These are phyloP conservation scores for Phytopythium oedochilum DNA, from an alignment of 352 stramenopile genomes.

Conservation along the genomic window DNA sequence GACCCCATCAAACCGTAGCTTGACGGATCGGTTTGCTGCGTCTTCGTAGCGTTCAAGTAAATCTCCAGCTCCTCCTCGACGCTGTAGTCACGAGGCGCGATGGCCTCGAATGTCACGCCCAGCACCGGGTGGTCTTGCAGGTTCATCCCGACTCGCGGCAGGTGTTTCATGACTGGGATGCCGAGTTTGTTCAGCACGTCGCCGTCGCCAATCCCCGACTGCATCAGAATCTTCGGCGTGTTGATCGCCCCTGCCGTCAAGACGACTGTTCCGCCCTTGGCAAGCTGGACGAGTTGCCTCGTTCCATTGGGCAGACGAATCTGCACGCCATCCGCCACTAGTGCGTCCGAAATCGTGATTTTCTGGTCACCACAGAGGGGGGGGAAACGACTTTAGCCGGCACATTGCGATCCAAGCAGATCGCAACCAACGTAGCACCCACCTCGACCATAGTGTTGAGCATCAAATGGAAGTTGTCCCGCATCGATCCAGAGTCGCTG, in stretches of 20 bases:
- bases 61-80: conserved; percentile 31
- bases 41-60: conserved; percentile 41
- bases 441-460: conserved; percentile 65
- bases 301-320: conserved; percentile 29
- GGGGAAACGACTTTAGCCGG: not conserved
- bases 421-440: conserved; percentile 3
- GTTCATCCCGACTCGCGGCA: conserved; percentile 82
- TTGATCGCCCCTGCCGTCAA: conserved; percentile 83
- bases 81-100: not conserved
- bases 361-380: conserved; percentile 18
- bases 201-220: conserved; percentile 49
- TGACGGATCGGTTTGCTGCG: conserved; percentile 18
- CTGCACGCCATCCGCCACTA: conserved; percentile 37
- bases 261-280: conserved; percentile 47
- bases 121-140: conserved; percentile 87
- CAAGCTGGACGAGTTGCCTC: conserved; percentile 31
- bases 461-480: conserved; percentile 42
- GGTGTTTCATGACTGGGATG: conserved; percentile 56
- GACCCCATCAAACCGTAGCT: conserved; percentile 58
- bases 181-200: conserved; percentile 35
- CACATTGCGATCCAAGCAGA: not conserved
- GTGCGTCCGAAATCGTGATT: conserved; percentile 43
- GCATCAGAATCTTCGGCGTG: conserved; percentile 82
- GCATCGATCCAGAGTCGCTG: conserved; percentile 19
- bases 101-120: conserved; percentile 54